Base-by-base conservation (phyloP, 495 filamentous ascomycete genomes). In the Stereocaulon alpinum region DNA sequence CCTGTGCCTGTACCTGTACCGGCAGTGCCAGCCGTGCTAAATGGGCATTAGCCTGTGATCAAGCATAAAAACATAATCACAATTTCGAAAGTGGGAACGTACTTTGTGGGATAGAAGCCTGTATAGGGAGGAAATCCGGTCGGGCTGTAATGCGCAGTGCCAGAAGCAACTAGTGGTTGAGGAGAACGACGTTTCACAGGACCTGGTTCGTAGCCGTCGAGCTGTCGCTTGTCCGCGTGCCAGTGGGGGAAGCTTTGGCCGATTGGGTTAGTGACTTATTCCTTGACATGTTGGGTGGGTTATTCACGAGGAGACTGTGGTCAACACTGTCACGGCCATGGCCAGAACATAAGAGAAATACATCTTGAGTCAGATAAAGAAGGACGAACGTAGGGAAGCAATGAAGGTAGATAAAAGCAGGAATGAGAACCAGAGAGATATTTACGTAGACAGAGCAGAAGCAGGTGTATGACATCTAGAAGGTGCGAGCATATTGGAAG, bases 241-340 rank as follows among this genome's bases (percentile, higher is more conserved):
- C 18, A 4, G 7, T 20, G 15, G 42, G 42, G 17, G 42, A 44
- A 20, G 15, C 18, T 6, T 9, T 37, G 34, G 3, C 12, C 34
- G 27, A 52, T 34, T 0, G 48, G 6, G 34, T 52, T 22, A 24
- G 27, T 52, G 7, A 34, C 6, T 15, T 52, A 12, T 30, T 29
- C 22, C 32, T 41, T 2, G 53, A 55, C 18, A 18, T n/a, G 42
- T 20, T 44, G 42, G n/a, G 42, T 9, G 18, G 47, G 17, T 18
- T 27, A 61, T 43, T 57, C 40, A 57, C 60, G 43, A 54, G 40
- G 42, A 40, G n/a, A 50, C 52, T 29, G 60, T 61, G 11, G 34
- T 41, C 50, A 47, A 61, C 24, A 61, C 5, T 20, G 54, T 55
- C 20, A 42, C 44, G 15, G 48, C 22, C 27, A 18, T 20, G 22